phyloP scores from a whole-genome alignment of 805 yeast genomes.

The Maudiozyma serrabonitensis region DNA sequence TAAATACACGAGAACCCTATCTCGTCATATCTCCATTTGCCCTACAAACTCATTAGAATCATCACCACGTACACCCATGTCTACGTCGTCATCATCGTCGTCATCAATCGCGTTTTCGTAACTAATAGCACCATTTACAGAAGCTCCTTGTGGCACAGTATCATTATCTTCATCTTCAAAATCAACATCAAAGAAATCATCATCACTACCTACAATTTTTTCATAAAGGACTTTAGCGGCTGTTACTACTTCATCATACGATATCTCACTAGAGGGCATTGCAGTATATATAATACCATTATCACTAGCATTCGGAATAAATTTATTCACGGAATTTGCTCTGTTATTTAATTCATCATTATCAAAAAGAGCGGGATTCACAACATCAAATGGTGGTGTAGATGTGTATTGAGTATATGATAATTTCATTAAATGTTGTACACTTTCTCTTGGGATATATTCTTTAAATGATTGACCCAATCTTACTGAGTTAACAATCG shows the following conservation, averaged over 20 bases:
- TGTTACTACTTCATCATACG: constrained; percentile 83
- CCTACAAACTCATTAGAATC: constrained; percentile 34
- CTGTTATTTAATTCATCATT: constrained; percentile 13
- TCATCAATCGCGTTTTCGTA: constrained; percentile 23
- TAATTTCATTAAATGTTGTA: constrained; percentile 51
- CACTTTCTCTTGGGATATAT: constrained; percentile 71
- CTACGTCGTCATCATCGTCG: constrained; percentile 24
- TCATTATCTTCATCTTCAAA: constrained; percentile 88
- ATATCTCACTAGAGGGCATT: constrained; percentile 76
- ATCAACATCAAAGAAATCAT: constrained; percentile 92
- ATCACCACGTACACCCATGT: constrained; percentile 19
- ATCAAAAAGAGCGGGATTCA: constrained; percentile 33
- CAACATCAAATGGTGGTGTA: constrained; percentile 47
- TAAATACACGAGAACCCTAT: background rate
- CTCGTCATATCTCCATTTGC: constrained; percentile 27
- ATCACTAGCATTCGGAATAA: constrained; percentile 35
- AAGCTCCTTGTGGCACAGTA: background rate
- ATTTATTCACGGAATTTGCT: constrained; percentile 2
- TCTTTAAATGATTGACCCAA: constrained; percentile 78
- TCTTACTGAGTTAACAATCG: constrained; percentile 69
- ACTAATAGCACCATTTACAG: constrained; percentile 1
- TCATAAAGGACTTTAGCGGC: constrained; percentile 70
- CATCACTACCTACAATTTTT: constrained; percentile 81
- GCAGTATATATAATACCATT: constrained; percentile 41
- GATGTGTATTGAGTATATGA: constrained; percentile 51